These are phyloP conservation scores for Cardiospermum halicacabum DNA, from an alignment of 345 rosid species.

Conservation along the genomic window DNA sequence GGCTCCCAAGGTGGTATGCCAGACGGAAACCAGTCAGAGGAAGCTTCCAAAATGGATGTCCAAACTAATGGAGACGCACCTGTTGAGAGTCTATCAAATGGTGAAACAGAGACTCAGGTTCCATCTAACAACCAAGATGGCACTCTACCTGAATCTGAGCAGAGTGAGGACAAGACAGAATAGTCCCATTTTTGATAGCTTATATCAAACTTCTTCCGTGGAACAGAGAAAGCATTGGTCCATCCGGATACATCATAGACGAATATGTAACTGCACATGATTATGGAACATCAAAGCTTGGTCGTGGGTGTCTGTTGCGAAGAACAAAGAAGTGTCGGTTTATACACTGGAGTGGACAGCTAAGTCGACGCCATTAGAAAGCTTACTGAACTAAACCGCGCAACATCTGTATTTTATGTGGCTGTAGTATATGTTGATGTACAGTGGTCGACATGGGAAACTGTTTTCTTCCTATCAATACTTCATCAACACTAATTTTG, in stretches of 20 bases:
- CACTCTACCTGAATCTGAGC: slow-evolving; percentile 18
- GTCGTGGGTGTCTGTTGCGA: neutral
- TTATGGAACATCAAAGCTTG: no score
- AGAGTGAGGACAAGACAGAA: slow-evolving; percentile 22
- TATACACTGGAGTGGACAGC: neutral
- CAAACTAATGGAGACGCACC: slow-evolving; percentile 25
- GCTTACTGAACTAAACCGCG: neutral
- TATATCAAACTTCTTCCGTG: neutral
- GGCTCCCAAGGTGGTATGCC: slow-evolving; percentile 17
- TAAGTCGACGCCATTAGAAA: neutral
- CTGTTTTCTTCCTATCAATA: neutral
- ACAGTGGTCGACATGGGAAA: neutral
- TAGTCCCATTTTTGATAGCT: neutral
- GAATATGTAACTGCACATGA: neutral
- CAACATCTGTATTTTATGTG: neutral
- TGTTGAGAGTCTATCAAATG: slow-evolving; percentile 7
- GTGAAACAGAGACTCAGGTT: slow-evolving; percentile 20
- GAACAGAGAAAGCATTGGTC: neutral
- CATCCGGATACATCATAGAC: neutral
- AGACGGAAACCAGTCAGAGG: slow-evolving; percentile 21
- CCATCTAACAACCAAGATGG: slow-evolving; percentile 12
- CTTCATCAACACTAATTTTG: neutral
- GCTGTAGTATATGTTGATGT: neutral
- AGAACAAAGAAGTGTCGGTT: neutral
- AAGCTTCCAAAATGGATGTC: slow-evolving; percentile 28